phyloP scores from a whole-genome alignment of 2,329 filamentous ascomycete genomes.

The Bipolaris victoriae region DNA sequence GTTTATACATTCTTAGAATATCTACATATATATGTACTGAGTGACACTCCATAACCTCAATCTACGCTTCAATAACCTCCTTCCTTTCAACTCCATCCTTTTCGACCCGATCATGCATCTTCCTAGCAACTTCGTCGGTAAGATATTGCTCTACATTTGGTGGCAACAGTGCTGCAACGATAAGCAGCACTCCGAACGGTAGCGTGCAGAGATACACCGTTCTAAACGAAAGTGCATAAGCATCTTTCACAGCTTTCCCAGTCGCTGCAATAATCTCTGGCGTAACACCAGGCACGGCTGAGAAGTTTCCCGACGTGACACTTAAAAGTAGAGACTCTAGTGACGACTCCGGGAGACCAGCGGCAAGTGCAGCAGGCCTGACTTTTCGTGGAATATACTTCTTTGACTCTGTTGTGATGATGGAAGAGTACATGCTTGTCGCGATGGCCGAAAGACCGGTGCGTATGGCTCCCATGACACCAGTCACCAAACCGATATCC shows the following conservation, averaged over 20 bases:
- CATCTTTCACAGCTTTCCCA: slow-evolving; percentile 44
- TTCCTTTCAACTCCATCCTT: slow-evolving; percentile 19
- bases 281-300: slow-evolving; percentile 35
- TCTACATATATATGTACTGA: too few species aligned
- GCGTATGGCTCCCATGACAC: slow-evolving; percentile 40
- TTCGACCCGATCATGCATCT: slow-evolving; percentile 42
- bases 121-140: slow-evolving; percentile 54
- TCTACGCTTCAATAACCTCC: slow-evolving; percentile 23
- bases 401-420: slow-evolving; percentile 35
- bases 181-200: slow-evolving; percentile 44
- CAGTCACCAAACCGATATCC: slow-evolving; percentile 42
- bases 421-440: slow-evolving; percentile 41
- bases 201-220: slow-evolving; percentile 54
- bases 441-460: slow-evolving; percentile 33
- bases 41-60: too few species aligned
- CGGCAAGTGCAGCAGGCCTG: slow-evolving; percentile 29
- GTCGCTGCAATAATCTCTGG: slow-evolving; percentile 40
- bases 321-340: slow-evolving; percentile 32
- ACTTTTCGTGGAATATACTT: slow-evolving; percentile 39
- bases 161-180: slow-evolving; percentile 48
- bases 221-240: slow-evolving; percentile 54
- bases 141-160: slow-evolving; percentile 55
- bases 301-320: slow-evolving; percentile 33
- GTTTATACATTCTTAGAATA: too few species aligned
- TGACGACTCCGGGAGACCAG: slow-evolving; percentile 32